phyloP scores from a whole-genome alignment of 306 rosid species.

The Cucumis cinereus region DNA sequence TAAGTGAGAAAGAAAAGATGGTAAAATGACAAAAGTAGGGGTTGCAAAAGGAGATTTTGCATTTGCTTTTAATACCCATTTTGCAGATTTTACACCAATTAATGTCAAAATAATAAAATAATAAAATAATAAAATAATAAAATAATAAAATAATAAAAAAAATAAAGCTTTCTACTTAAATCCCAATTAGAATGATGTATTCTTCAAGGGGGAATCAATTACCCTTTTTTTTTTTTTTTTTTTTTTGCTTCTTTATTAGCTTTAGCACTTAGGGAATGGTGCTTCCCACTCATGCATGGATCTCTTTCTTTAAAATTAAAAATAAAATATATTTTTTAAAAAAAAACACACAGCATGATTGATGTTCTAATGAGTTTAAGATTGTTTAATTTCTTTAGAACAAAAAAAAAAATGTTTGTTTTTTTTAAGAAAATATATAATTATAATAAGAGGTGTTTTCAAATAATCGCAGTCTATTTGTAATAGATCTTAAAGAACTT shows the following conservation, averaged over 20 bases:
- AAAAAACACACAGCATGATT: neutral
- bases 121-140: too few species aligned
- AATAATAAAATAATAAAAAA: too few species aligned
- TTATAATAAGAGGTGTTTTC: too few species aligned
- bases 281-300: slow-evolving; percentile 3
- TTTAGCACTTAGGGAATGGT: slow-evolving; percentile 5
- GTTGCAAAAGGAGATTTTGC: neutral
- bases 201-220: neutral
- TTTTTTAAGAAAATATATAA: too few species aligned
- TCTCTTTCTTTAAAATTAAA: neutral
- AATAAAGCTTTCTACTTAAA: neutral
- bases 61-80: neutral
- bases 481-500: too few species aligned
- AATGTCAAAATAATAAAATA: neutral
- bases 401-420: neutral
- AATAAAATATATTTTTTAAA: too few species aligned
- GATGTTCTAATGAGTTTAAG: neutral
- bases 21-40: slow-evolving; percentile 4
- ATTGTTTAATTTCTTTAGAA: too few species aligned
- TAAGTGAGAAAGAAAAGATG: neutral
- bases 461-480: too few species aligned
- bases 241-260: neutral
- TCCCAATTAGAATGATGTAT: neutral
- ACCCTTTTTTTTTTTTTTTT: neutral
- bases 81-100: neutral